These are phyloP conservation scores for Penicillium sp. DNA, from an alignment of 2,329 filamentous ascomycete species.

Conservation along the genomic window DNA sequence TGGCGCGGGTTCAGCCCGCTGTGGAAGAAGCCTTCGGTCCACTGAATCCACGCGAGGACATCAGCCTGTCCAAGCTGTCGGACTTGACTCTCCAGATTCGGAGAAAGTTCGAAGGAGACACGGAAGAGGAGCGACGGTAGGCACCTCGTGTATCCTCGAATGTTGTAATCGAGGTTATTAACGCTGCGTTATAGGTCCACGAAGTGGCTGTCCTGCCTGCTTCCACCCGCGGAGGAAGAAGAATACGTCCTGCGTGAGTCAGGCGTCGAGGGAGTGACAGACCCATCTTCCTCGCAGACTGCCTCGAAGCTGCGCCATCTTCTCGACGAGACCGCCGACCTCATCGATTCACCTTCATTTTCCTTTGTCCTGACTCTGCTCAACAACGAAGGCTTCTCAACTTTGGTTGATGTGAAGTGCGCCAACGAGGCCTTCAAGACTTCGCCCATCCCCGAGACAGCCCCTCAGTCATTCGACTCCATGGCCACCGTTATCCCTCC, in stretches of 20 bases:
- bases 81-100: constrained; percentile 78
- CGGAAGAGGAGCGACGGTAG: constrained; percentile 57
- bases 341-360: constrained; percentile 91
- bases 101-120: constrained; percentile 73
- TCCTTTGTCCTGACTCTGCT: constrained; percentile 77
- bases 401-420: constrained; percentile 76
- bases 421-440: constrained; percentile 70
- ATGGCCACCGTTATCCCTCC: constrained; percentile 39
- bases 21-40: constrained; percentile 87
- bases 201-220: constrained; percentile 77
- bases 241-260: constrained; percentile 79
- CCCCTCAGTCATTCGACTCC: constrained; percentile 41
- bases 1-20: constrained; percentile 74
- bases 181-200: constrained; percentile 39
- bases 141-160: constrained; percentile 8
- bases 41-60: constrained; percentile 80
- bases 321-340: constrained; percentile 90
- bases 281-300: constrained; percentile 35
- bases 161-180: constrained; percentile 15
- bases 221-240: constrained; percentile 74
- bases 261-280: constrained; percentile 56
- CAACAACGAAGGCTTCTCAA: constrained; percentile 80
- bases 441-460: constrained; percentile 39
- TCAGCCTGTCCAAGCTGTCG: constrained; percentile 73
- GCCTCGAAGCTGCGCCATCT: constrained; percentile 65